Base-by-base conservation (phyloP, 179 eudicot genomes). In the Silene coronaria region DNA sequence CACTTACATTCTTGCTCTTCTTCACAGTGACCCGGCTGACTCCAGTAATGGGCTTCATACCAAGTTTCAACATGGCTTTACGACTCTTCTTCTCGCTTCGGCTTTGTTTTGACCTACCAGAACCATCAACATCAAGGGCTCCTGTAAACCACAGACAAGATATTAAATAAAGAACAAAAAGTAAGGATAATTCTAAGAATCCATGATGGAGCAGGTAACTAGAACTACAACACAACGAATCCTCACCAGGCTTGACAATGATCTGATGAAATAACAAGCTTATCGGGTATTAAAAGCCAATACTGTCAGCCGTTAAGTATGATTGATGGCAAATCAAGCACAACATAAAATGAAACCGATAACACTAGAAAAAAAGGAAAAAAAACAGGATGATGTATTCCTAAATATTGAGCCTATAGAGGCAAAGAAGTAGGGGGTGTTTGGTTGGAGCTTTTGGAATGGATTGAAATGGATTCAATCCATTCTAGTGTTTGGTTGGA, bases 61-160 rank as follows among this genome's bases (percentile, higher is more conserved):
- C 92, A 21, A 90, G 88, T 79, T 90, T 90, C 74, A 90, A 74
- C 92, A 88, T 88, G 34, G 96, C 96, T 77, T 89, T 91, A n/a
- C 96, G 82, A 67, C 91, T 89, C 83, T 91, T 91, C 84, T 91
- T 91, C 76, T 91, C 96, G 67, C 95, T 90, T 48, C 91, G 73
- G 80, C 88, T 90, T 74, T 90, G 95, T 83, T 88, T 90, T 48
- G 90, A 87, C 77, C 88, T 84, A 70, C 91, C 89, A 76, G 88
- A 79, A n/a, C 83, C 87, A 78, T 87, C 93, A 12, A 78, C 88
- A 72, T 83, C 87, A 24, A 45, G 82, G 71, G 67, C 82, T 22
- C 88, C 84, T 81, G 72, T 57, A 61, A 65, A 73, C 24, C 68
- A 73, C 78, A 28, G 28, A 70, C 21, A 6, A 26, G 6, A 57